Conservation (phyloP, 176 grass and related monocot species). For the Lolium rigidum region DNA sequence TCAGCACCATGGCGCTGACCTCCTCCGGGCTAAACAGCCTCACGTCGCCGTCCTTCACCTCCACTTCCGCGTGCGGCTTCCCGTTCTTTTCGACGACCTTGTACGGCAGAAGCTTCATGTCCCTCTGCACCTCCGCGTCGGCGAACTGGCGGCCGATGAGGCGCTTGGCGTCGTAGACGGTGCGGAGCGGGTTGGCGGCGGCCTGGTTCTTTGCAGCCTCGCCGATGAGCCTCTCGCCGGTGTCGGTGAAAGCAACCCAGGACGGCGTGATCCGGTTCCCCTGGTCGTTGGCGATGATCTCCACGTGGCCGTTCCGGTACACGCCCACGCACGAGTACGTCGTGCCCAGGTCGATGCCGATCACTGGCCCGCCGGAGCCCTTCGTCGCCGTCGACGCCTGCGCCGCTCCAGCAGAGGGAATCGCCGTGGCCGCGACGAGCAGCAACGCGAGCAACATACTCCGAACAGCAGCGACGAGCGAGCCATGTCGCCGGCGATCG, state of each 20-base stretch:
- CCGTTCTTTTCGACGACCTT: slow-evolving; percentile 65
- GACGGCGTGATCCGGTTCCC: slow-evolving; percentile 82
- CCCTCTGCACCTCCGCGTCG: slow-evolving; percentile 65
- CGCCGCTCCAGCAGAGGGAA: no score
- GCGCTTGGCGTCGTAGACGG: slow-evolving; percentile 74
- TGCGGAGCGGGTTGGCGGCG: slow-evolving; percentile 58
- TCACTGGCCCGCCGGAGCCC: slow-evolving; percentile 56
- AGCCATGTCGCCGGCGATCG: no score
- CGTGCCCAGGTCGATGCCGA: slow-evolving; percentile 84
- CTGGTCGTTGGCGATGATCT: slow-evolving; percentile 95
- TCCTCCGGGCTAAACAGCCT: slow-evolving; percentile 74
- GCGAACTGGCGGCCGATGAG: slow-evolving; percentile 61
- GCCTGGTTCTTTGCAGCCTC: slow-evolving; percentile 86
- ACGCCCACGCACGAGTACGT: slow-evolving; percentile 89
- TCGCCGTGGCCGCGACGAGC: no score
- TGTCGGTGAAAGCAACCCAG: slow-evolving; percentile 75
- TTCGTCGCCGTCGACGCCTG: neutral
- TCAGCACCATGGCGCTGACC: slow-evolving; percentile 78
- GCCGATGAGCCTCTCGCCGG: slow-evolving; percentile 61
- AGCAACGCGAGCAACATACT: no score
- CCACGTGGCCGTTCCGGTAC: slow-evolving; percentile 69
- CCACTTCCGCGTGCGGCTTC: slow-evolving; percentile 67
- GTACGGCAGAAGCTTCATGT: slow-evolving; percentile 80
- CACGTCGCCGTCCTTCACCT: slow-evolving; percentile 58
- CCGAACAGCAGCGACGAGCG: no score